Percentiles rank a stretch among this genome's conserved stretches.
phyloP scores from a whole-genome alignment of 1,284 basidiomycete genomes.

The Apiotrichum mycotoxinovorans region DNA sequence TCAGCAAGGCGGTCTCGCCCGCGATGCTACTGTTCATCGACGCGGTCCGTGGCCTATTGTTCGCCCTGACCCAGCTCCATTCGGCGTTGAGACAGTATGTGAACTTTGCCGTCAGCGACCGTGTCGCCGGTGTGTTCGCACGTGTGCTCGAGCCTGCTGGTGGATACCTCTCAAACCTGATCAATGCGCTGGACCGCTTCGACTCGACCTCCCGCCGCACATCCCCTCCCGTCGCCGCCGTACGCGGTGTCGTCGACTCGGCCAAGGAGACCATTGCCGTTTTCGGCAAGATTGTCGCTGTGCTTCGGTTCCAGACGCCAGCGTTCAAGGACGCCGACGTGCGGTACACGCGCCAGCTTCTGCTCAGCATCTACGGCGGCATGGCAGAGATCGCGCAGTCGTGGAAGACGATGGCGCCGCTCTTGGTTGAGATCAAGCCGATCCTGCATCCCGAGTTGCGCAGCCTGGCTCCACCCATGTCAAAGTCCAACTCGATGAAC shows the following conservation, averaged over 20 bases:
- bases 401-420: conserved; percentile 74
- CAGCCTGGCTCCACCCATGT: conserved; percentile 19
- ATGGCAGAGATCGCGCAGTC: conserved; percentile 82
- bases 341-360: conserved; percentile 80
- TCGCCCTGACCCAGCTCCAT: conserved; percentile 88
- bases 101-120: conserved; percentile 77
- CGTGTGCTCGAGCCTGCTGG: conserved; percentile 84
- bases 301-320: conserved; percentile 73
- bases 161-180: conserved; percentile 75
- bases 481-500: conserved; percentile 14
- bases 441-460: conserved; percentile 51
- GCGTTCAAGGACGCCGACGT: conserved; percentile 66
- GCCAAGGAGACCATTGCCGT: conserved; percentile 81
- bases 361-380: conserved; percentile 85
- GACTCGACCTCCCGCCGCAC: conserved; percentile 73
- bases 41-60: conserved; percentile 84
- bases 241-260: conserved; percentile 74
- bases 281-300: conserved; percentile 81
- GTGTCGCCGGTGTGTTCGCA: conserved; percentile 72
- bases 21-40: conserved; percentile 75
- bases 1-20: conserved; percentile 68
- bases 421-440: conserved; percentile 67
- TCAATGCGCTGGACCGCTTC: conserved; percentile 86
- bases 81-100: conserved; percentile 86
- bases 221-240: conserved; percentile 61